phyloP scores from a whole-genome alignment of 345 rosid species.

The Gossypioides kirkii region DNA sequence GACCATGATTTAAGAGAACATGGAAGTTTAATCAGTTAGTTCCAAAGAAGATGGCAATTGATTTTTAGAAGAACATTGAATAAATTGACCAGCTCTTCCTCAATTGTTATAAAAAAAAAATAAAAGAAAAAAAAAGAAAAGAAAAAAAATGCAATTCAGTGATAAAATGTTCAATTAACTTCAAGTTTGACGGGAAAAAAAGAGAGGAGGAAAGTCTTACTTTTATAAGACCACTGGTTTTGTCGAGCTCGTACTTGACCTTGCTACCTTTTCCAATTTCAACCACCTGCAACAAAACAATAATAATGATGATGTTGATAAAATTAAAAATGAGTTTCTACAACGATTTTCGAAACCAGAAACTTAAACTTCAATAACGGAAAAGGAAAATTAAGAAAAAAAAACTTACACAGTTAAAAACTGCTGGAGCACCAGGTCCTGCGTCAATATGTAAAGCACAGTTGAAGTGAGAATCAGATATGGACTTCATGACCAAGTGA shows the following conservation, averaged over 20 bases:
- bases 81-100: background rate
- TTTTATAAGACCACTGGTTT: conserved; percentile 80
- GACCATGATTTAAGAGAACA: background rate
- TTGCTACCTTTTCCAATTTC: conserved; percentile 96
- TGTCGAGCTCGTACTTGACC: conserved; percentile 98
- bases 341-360: background rate
- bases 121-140: background rate
- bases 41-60: background rate
- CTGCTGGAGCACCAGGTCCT: conserved; percentile 87
- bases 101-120: background rate
- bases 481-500: background rate
- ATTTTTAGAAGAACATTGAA: background rate
- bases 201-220: conserved; percentile 30
- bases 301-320: too few relatives aligned
- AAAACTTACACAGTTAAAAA: conserved; percentile 80
- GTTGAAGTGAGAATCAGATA: background rate
- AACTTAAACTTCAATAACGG: background rate
- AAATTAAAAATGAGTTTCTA: background rate
- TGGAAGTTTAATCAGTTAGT: background rate
- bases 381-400: background rate
- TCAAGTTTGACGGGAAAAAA: too few relatives aligned
- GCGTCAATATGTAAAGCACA: conserved; percentile 19
- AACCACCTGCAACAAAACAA: conserved; percentile 50
- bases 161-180: background rate
- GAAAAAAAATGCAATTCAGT: background rate